These are phyloP conservation scores for Fraxinus greggii DNA, from an alignment of 305 asterid genomes.

Conservation along the genomic window DNA sequence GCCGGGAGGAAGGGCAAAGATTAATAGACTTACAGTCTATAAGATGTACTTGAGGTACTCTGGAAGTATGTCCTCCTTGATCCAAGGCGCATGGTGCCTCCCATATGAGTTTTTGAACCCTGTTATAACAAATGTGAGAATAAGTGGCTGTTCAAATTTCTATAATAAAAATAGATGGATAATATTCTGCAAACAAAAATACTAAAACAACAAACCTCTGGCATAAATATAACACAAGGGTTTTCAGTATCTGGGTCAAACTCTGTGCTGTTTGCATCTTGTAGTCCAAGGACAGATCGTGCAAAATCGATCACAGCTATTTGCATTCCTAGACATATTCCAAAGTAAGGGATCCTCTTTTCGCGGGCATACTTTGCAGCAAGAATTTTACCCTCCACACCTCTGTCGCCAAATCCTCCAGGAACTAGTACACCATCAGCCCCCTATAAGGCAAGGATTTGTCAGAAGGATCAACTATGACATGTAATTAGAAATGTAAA, in stretches of 20 bases:
- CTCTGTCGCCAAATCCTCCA: constrained; percentile 98
- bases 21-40: constrained; percentile 58
- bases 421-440: constrained; percentile 89
- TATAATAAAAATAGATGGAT: not conserved
- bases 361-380: constrained; percentile 96
- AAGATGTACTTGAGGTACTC: constrained; percentile 54
- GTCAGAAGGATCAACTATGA: constrained; percentile 20
- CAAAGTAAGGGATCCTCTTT: constrained; percentile 75
- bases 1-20: constrained; percentile 15
- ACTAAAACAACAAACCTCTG: constrained; percentile 55
- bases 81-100: constrained; percentile 98
- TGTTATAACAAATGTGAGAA: constrained; percentile 25
- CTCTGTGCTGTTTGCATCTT: constrained; percentile 85
- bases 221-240: constrained; percentile 89
- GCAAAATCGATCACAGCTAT: constrained; percentile 84
- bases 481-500: not conserved
- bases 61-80: constrained; percentile 87
- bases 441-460: constrained; percentile 47
- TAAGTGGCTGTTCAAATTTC: not conserved
- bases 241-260: constrained; percentile 61
- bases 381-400: constrained; percentile 90
- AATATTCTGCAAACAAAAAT: constrained; percentile 14
- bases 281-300: constrained; percentile 69
- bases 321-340: constrained; percentile 97
- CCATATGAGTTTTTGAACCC: constrained; percentile 98